These are phyloP conservation scores for Butyriboletus loyo DNA, from an alignment of 768 basidiomycete genomes.

Conservation along the genomic window DNA sequence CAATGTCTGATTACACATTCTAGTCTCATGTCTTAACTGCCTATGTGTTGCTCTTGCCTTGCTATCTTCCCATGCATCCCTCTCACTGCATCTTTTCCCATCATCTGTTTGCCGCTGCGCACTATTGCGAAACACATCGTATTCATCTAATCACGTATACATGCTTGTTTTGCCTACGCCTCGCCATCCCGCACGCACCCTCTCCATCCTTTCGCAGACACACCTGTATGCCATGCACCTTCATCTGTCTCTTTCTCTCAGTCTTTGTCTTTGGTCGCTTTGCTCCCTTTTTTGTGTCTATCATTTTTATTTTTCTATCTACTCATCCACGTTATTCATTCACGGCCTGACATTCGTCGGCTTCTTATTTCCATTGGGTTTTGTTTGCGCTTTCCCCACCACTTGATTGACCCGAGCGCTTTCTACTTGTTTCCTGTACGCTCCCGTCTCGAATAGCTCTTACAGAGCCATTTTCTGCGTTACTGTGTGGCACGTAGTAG, in stretches of 20 bases:
- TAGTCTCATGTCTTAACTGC: constrained; percentile 34
- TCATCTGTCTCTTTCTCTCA: constrained; percentile 1
- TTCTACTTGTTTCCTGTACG: constrained; percentile 31
- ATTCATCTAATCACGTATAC: constrained; percentile 32
- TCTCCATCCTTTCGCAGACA: constrained; percentile 22
- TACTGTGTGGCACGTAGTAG: constrained; percentile 34
- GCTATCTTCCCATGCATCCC: constrained; percentile 38
- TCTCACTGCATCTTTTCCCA: constrained; percentile 17
- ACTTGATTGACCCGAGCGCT: constrained; percentile 26
- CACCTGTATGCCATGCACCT: constrained; percentile 27
- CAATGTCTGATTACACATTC: constrained; percentile 39
- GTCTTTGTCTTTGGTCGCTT: constrained; percentile 21
- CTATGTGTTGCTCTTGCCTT: constrained; percentile 36
- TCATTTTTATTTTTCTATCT: constrained; percentile 31
- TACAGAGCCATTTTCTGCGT: constrained; percentile 26
- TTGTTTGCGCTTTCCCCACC: not conserved
- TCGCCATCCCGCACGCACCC: constrained; percentile 15
- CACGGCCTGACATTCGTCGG: constrained; percentile 22
- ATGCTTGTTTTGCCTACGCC: constrained; percentile 34
- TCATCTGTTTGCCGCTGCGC: constrained; percentile 28
- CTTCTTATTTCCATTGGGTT: constrained; percentile 27
- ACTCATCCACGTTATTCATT: constrained; percentile 29
- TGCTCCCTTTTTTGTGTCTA: constrained; percentile 21
- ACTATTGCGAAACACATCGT: constrained; percentile 36
- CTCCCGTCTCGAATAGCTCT: constrained; percentile 28